phyloP scores from a whole-genome alignment of 2,329 filamentous ascomycete species.

The Alternaria postmessia region DNA sequence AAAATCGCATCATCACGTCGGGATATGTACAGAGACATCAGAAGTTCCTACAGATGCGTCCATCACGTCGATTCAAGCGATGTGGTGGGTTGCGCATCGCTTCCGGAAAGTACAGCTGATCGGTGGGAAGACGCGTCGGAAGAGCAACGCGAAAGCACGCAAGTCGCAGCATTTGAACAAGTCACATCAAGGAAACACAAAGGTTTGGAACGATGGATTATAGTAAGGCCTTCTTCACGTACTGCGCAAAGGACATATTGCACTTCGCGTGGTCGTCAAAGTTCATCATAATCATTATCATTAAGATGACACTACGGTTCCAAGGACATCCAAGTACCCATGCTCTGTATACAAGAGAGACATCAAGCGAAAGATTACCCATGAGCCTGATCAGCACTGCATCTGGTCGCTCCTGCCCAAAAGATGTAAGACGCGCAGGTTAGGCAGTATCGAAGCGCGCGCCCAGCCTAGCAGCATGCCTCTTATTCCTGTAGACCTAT shows the following conservation, averaged over 20 bases:
- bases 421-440: neutral
- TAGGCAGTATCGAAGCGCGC: no score
- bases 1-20: accelerated
- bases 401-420: no score
- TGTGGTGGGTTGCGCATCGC: neutral
- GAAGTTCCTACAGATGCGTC: accelerated
- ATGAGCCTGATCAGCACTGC: no score
- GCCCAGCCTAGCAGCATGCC: neutral
- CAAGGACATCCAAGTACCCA: no score
- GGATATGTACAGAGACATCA: accelerated
- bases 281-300: neutral
- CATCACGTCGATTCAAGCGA: neutral
- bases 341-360: neutral
- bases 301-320: neutral
- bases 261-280: neutral
- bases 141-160: neutral
- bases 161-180: neutral
- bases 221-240: neutral
- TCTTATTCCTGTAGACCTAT: no score
- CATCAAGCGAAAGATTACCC: no score
- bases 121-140: neutral
- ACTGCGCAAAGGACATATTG: neutral
- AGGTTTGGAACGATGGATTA: neutral
- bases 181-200: neutral
- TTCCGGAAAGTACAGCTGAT: neutral